Conservation (phyloP, 768 basidiomycete genomes). For the Boletus speciosus region DNA sequence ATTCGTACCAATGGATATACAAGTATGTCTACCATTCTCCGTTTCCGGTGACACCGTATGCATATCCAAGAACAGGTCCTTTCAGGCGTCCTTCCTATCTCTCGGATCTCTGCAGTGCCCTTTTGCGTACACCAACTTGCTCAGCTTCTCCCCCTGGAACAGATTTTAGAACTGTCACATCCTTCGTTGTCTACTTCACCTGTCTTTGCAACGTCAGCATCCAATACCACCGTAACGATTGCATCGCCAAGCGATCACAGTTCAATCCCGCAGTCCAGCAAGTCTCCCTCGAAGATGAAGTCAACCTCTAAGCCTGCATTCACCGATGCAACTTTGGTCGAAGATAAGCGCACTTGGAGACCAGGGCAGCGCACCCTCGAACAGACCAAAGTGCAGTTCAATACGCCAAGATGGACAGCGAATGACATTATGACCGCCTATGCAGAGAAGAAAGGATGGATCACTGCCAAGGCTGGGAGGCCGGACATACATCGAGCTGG, state of each 20-base stretch:
- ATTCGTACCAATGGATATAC: constrained; percentile 76
- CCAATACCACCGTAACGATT: not conserved
- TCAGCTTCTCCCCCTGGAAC: constrained; percentile 73
- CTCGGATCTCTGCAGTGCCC: constrained; percentile 79
- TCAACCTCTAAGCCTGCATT: not conserved
- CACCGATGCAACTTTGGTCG: constrained; percentile 16
- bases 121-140: constrained; percentile 74
- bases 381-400: constrained; percentile 9
- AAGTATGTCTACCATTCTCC: constrained; percentile 40
- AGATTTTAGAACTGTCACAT: constrained; percentile 56
- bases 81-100: constrained; percentile 70
- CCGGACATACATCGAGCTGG: constrained; percentile 89
- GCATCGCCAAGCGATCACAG: not conserved
- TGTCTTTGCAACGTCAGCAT: not conserved
- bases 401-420: constrained; percentile 63
- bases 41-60: not conserved
- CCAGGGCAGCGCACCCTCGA: constrained; percentile 36
- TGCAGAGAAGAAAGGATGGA: constrained; percentile 74
- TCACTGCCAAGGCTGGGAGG: constrained; percentile 88
- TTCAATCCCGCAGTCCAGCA: not conserved
- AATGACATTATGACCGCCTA: constrained; percentile 80
- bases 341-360: constrained; percentile 81
- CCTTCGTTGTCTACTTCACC: constrained; percentile 34
- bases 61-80: constrained; percentile 47
- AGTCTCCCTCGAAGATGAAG: not conserved